Evolutionary conservation across 78 protist genomes (phyloP), one percentile per base, ranked within the genome.

Genomic region (Monosiga brevicollis): DNA sequence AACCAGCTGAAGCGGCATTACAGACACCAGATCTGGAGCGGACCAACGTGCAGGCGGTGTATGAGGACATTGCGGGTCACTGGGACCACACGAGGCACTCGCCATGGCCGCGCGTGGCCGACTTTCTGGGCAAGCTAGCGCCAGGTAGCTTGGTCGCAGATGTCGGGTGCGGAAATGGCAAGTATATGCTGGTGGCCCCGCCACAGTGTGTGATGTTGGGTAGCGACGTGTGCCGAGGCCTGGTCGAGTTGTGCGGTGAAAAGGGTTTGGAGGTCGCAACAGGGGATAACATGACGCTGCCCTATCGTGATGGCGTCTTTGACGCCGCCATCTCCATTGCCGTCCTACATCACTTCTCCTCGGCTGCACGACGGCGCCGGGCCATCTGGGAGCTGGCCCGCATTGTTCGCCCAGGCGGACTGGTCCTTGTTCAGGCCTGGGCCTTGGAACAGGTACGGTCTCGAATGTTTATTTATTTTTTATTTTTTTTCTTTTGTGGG

Each of bases 111-210:
- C 2, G 20, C 24, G 91, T 91, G 23, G 82, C 6, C 37, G 77
- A 26, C 35, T 89, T 89, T 72, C 1, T 89, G 23, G 54, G 1
- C 3, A 0, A 42, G 43, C 40, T 86, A 2, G 54, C 43, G 37
- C 1, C 2, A 6, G 83, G 81, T 0, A 1, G 81, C 39, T 26
- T 86, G 0, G n/a, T 89, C 23, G 81, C 76, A 6, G 94, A 91
- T 24, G 84, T 91, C 42, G 94, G 94, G 0, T 86, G 91, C 75
- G 94, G 94, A 25, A 89, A 88, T 76, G 94, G 94, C 29, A 88
- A 89, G 87, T 62, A 86, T 78, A 0, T 75, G 73, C 73, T 25
- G 6, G 0, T 25, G 42, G 40, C 20, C 37, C 42, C 11, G 42
- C 9, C 3, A 71, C 9, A 24, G 74, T 11, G 74, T 71, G 77